Conservation (phyloP, 441 rosid species). For the Euphorbia celastroides region DNA sequence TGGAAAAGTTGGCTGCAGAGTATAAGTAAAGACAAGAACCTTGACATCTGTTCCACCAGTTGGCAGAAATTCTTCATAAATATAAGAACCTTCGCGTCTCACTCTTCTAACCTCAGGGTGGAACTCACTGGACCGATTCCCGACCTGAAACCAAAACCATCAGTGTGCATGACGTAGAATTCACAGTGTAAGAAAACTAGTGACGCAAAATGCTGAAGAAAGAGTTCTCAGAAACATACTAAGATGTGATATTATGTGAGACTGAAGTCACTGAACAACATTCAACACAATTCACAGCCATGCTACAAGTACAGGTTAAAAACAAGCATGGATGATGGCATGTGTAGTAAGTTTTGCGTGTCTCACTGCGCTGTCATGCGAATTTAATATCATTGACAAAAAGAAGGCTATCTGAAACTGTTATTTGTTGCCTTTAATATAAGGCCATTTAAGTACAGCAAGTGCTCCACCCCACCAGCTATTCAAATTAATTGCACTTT, state of each 20-base stretch:
- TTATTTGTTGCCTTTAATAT: not conserved
- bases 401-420: not conserved
- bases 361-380: not conserved
- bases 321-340: not conserved
- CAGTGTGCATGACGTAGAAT: conserved; percentile 1
- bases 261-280: not conserved
- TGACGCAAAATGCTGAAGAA: not conserved
- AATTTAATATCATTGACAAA: not conserved
- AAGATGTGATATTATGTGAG: conserved; percentile 6
- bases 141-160: conserved; percentile 47
- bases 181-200: not conserved
- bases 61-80: conserved; percentile 99
- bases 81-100: conserved; percentile 95
- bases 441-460: not conserved
- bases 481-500: not conserved
- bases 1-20: not conserved
- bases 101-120: conserved; percentile 98
- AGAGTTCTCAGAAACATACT: conserved; percentile 8
- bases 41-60: conserved; percentile 99
- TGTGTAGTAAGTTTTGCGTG: not conserved
- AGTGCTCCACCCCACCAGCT: not conserved
- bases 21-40: conserved; percentile 38
- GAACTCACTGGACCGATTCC: conserved; percentile 98
- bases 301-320: conserved; percentile 5
- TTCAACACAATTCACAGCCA: conserved; percentile 1